phyloP scores from a whole-genome alignment of 108 stramenopile species.

The Nitzschia sp. region DNA sequence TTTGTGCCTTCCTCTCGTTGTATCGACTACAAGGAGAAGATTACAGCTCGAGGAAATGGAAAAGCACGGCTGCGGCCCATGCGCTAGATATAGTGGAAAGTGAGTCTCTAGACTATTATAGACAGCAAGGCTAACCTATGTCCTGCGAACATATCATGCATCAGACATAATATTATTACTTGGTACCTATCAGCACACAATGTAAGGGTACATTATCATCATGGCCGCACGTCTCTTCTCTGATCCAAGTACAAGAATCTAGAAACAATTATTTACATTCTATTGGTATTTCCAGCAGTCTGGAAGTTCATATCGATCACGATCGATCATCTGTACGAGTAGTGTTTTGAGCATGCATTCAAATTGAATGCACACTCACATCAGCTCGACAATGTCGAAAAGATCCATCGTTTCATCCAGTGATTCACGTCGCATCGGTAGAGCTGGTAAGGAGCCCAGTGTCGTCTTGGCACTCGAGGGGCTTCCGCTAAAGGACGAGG shows the following conservation, averaged over 20 bases:
- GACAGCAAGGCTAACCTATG: too few species aligned
- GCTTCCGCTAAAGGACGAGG: too few species aligned
- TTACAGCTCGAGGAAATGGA: slow-evolving; percentile 63
- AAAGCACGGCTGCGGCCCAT: slow-evolving; percentile 80
- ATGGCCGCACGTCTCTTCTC: too few species aligned
- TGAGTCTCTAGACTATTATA: too few species aligned
- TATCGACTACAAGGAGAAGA: slow-evolving; percentile 63
- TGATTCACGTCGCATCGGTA: not conserved
- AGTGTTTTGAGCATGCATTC: not conserved
- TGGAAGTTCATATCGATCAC: not conserved
- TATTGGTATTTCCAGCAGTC: not conserved
- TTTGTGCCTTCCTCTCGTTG: slow-evolving; percentile 75
- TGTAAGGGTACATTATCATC: too few species aligned
- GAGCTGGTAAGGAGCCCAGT: not conserved
- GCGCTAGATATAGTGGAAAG: slow-evolving; percentile 30
- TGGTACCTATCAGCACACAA: too few species aligned
- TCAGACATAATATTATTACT: too few species aligned
- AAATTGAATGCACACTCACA: not conserved
- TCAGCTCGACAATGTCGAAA: not conserved
- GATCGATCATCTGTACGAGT: not conserved
- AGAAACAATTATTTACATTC: not conserved
- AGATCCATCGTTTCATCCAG: not conserved
- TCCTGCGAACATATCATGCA: too few species aligned
- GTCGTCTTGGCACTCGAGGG: not conserved
- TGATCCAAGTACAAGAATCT: too few species aligned